Conservation (phyloP, 257 asterid species). For the Euphrasia confusa region DNA sequence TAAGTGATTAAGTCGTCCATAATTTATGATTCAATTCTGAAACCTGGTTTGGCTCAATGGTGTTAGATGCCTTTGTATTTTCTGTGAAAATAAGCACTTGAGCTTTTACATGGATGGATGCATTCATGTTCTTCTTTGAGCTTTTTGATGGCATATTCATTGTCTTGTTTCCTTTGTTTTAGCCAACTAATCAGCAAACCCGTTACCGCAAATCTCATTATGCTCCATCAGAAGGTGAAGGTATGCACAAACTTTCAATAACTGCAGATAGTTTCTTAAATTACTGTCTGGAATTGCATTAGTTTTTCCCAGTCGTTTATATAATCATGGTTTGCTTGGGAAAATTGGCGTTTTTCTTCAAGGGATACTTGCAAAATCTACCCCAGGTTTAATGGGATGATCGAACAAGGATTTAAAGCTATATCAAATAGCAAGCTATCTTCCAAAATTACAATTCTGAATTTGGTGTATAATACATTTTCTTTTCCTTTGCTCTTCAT, state of each 20-base stretch:
- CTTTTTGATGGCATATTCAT: slow-evolving; percentile 14
- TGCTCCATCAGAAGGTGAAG: slow-evolving; percentile 94
- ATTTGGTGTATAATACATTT: too few species aligned
- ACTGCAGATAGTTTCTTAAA: background rate
- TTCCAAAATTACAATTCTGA: too few species aligned
- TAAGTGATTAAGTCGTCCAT: background rate
- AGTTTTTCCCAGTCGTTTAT: too few species aligned
- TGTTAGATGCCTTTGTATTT: background rate
- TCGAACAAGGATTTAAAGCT: too few species aligned
- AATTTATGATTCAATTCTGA: background rate
- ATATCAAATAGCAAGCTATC: too few species aligned
- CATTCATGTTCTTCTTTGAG: background rate
- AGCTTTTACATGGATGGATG: background rate
- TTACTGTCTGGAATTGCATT: background rate
- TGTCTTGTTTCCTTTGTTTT: slow-evolving; percentile 24
- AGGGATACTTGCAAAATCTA: too few species aligned
- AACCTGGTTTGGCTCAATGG: background rate
- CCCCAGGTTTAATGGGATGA: too few species aligned
- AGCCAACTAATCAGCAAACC: slow-evolving; percentile 97
- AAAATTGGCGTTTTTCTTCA: too few species aligned
- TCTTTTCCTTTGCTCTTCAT: too few species aligned
- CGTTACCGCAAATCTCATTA: slow-evolving; percentile 86
- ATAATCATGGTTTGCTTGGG: too few species aligned
- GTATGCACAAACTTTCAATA: slow-evolving; percentile 33
- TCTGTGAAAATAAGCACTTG: too few species aligned